Evolutionary conservation across 1,284 basidiomycete genomes (phyloP).

Genomic region (Cryptococcus deneoformans): DNA sequence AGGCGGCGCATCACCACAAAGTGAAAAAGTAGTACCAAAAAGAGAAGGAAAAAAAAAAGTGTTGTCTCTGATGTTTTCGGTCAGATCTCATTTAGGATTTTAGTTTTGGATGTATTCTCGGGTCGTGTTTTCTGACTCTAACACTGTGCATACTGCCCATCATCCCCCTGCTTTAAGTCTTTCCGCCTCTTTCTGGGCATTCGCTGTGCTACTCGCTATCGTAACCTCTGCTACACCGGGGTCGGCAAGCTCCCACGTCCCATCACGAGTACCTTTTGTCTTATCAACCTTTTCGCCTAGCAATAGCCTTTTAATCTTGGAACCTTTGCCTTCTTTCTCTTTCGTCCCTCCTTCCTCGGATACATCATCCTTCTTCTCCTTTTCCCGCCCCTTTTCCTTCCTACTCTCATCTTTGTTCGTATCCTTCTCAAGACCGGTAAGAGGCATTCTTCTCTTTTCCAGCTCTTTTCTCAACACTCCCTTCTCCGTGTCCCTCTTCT

Average conservation of each 20-base stretch:
- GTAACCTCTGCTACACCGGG: conserved; percentile 21
- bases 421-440: conserved; percentile 9
- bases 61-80: not conserved
- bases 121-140: not conserved
- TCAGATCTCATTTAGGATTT: not conserved
- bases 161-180: conserved; percentile 14
- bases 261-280: not conserved
- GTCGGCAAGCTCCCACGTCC: conserved; percentile 23
- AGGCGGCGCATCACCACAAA: conserved; percentile 6
- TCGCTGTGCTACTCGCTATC: conserved; percentile 12
- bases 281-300: conserved; percentile 4
- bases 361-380: not conserved
- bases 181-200: conserved; percentile 16
- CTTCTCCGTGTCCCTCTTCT: conserved; percentile 17
- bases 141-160: not conserved
- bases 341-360: not conserved
- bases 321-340: not conserved
- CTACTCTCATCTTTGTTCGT: not conserved
- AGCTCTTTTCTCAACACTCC: conserved; percentile 14
- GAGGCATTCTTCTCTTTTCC: conserved; percentile 10
- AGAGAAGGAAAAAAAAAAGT: not conserved
- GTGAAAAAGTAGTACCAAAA: not conserved
- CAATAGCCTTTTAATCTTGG: conserved; percentile 1
- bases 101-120: not conserved
- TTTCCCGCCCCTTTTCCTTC: not conserved